These are phyloP conservation scores for Anthostomella pinea DNA, from an alignment of 2,329 filamentous ascomycete genomes.

Conservation along the genomic window DNA sequence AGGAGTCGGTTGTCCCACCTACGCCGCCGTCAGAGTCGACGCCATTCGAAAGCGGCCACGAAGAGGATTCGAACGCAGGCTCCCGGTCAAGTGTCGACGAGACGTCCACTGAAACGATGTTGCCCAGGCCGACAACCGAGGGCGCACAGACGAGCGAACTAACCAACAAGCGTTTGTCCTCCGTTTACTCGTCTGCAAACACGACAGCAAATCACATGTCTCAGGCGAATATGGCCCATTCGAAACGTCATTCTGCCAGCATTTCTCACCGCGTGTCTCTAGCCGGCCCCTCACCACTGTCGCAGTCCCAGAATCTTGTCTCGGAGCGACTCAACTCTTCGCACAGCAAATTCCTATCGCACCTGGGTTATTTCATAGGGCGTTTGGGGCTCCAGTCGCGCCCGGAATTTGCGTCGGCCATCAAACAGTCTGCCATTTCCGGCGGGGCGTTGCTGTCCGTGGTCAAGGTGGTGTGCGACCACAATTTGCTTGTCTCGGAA, in stretches of 20 bases:
- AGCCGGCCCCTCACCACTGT: constrained; percentile 61
- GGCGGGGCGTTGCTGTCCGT: constrained; percentile 77
- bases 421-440: constrained; percentile 78
- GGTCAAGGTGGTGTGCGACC: constrained; percentile 77
- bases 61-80: constrained; percentile 37
- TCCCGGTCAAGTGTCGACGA: constrained; percentile 36
- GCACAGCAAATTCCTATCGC: constrained; percentile 86
- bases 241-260: constrained; percentile 49
- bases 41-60: constrained; percentile 42
- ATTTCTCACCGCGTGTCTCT: constrained; percentile 75
- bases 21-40: constrained; percentile 61
- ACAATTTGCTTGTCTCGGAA: constrained; percentile 66
- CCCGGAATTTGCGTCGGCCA: constrained; percentile 75
- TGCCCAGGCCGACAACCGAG: constrained; percentile 36
- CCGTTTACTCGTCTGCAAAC: constrained; percentile 37
- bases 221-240: constrained; percentile 35
- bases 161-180: constrained; percentile 47
- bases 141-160: constrained; percentile 35
- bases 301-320: constrained; percentile 69
- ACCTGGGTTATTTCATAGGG: constrained; percentile 90
- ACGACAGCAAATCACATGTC: constrained; percentile 33
- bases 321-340: constrained; percentile 76
- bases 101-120: constrained; percentile 33
- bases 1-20: constrained; percentile 57
- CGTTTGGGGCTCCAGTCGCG: constrained; percentile 84